Evolutionary conservation across 1,284 basidiomycete genomes (phyloP), one percentile per base, ranked within the genome.

Genomic region (Neolentinus lepideus): DNA sequence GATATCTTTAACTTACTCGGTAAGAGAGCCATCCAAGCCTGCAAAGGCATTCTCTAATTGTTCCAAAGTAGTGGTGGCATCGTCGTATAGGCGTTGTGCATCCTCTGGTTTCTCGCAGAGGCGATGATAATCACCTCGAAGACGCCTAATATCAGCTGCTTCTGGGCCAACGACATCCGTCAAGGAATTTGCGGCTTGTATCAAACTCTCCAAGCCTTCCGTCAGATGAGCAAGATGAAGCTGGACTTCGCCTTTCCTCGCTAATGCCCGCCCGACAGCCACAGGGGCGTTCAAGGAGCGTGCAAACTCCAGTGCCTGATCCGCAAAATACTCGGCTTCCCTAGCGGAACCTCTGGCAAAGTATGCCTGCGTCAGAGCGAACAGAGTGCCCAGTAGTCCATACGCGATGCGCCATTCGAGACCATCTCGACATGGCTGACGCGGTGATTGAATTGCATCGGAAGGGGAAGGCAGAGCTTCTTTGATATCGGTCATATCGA

Each of bases 311-410:
- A 79, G 73, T 0, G 87, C 89, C 63, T 92, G 86, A 38, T 83
- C 75, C 1, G 87, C 76, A 66, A 92, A 94, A 64, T 89, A 93
- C 59, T 92, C 85, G 3, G 89, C 84, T 63, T 94, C 91, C 25
- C 87, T 81, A 6, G 84, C 81, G 1, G 91, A 91, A 0, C 94
- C 94, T 3, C 90, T 80, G 0, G 74, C 67, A 16, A 83, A 75
- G 61, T 92, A 89, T 0, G 80, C 75, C 3, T 80, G 74, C 1
- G 80, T 73, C 6, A 94, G 73, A 2, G 80, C 73, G 56, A 94
- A 80, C 2, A 89, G 72, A 0, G 84, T 83, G 2, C 74, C 70
- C 1, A 92, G 69, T 1, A 93, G 73, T 3, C 82, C 83, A 61
- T 89, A 82, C 2, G 85, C 81, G 8, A 93, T 75, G 3, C 84